Evolutionary conservation across 1,139 yeast genomes (phyloP), one percentile per base, ranked within the genome.

Genomic region (Taiozyma onychis): DNA sequence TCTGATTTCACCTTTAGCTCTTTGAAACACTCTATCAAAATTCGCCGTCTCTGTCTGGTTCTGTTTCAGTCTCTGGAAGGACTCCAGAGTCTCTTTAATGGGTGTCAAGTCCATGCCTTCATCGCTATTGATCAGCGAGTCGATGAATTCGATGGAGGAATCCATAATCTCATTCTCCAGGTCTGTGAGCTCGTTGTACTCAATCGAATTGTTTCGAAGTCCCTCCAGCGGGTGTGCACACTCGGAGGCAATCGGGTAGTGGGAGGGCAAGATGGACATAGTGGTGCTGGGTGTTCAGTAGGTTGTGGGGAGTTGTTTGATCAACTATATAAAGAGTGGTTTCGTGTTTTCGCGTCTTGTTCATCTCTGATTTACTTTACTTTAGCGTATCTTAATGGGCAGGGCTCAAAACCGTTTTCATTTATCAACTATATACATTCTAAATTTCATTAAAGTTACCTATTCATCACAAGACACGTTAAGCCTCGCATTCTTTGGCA

Each of bases 401-500:
- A n/a, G 35, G 9, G 35, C 35, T 32, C 35, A n/a, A 32, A 32
- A 32, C 35, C 35, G n/a, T 24, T 24, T 24, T 24, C 18, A 18
- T 3, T 24, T 24, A 7, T 18, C 14, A 14, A 2, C 32, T 43
- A 46, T 43, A 22, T 44, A 42, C 44, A 42, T 55, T 51, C 2
- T 16, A 18, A 18, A 27, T 27, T 27, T n/a, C 16, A 28, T 42
- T 18, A 42, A 41, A 14, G 10, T 3, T 10, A 2, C 13, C 44
- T 30, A 43, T 43, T 16, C n/a, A 30, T 39, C 10, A 18, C 6
- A 5, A 14, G 16, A 2, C 24, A 21, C 28, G 8, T 39, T 22
- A 79, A 57, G 83, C 80, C 2, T 67, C 66, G 55, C 83, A 78
- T 48, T 67, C 72, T 11, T 71, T 67, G 9, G 70, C 73, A 61